phyloP scores from a whole-genome alignment of 352 stramenopile genomes.

The Globisporangium megalacanthum region DNA sequence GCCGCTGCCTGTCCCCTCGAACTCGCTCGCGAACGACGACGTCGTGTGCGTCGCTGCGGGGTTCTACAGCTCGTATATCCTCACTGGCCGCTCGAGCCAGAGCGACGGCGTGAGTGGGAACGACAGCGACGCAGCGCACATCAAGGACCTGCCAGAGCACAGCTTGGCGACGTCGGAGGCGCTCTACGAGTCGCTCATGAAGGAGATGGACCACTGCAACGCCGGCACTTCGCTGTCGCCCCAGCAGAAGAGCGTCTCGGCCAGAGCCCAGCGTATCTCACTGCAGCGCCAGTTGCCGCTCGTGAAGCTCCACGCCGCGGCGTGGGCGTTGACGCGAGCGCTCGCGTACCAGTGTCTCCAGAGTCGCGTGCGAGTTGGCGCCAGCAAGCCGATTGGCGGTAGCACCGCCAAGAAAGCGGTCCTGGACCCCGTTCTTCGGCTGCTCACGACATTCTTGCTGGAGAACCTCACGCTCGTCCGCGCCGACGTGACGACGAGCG shows the following conservation, averaged over 20 bases:
- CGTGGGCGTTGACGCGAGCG: conserved; percentile 74
- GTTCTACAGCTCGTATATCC: conserved; percentile 88
- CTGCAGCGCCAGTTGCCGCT: conserved; percentile 54
- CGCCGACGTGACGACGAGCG: conserved; percentile 9
- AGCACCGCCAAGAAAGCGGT: not conserved
- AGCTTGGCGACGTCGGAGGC: conserved; percentile 62
- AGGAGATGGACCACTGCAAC: conserved; percentile 71
- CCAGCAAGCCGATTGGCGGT: conserved; percentile 1
- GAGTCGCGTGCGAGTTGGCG: conserved; percentile 4
- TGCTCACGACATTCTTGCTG: conserved; percentile 55
- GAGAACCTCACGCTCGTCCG: conserved; percentile 54
- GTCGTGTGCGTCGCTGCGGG: conserved; percentile 74
- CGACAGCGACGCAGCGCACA: conserved; percentile 30
- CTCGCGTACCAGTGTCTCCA: conserved; percentile 76
- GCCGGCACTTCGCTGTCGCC: not conserved
- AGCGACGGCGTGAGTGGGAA: conserved; percentile 22
- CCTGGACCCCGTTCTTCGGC: conserved; percentile 49
- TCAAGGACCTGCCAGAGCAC: conserved; percentile 60
- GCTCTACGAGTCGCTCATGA: conserved; percentile 84
- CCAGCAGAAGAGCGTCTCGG: conserved; percentile 14
- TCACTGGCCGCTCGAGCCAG: conserved; percentile 64
- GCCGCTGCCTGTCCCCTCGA: conserved; percentile 68
- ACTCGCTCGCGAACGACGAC: conserved; percentile 75
- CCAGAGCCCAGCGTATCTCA: conserved; percentile 44
- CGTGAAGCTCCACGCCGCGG: conserved; percentile 69